Evolutionary conservation across 257 asterid species (phyloP).

Genomic region (Echium plantagineum): DNA sequence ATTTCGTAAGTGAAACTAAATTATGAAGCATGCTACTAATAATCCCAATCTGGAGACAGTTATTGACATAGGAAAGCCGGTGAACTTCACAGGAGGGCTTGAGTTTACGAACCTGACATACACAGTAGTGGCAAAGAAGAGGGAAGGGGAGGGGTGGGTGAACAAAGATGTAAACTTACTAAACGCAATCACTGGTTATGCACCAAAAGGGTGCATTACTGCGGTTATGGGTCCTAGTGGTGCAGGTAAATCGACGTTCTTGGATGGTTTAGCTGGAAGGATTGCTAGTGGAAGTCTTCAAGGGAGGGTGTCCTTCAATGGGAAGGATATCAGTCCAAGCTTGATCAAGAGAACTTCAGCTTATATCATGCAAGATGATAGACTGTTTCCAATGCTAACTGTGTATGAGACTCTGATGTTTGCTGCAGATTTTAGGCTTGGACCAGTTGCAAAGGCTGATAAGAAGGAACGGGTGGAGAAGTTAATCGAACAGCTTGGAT

Average conservation of each 20-base stretch:
- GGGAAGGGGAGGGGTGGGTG: constrained; percentile 51
- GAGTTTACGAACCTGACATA: constrained; percentile 51
- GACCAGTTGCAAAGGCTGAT: constrained; percentile 34
- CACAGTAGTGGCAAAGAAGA: constrained; percentile 39
- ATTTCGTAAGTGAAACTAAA: constrained; percentile 1
- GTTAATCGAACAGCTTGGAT: constrained; percentile 60
- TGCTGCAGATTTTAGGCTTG: constrained; percentile 69
- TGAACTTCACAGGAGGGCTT: constrained; percentile 40
- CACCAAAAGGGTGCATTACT: constrained; percentile 67
- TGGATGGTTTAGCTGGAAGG: constrained; percentile 71
- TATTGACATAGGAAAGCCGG: constrained; percentile 46
- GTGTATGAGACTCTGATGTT: constrained; percentile 81
- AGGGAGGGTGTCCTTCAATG: constrained; percentile 55
- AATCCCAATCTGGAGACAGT: constrained; percentile 26
- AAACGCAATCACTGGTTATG: constrained; percentile 60
- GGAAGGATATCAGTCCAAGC: constrained; percentile 26
- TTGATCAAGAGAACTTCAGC: constrained; percentile 24
- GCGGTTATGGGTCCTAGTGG: constrained; percentile 97
- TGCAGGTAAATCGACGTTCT: constrained; percentile 73
- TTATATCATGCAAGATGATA: constrained; percentile 40
- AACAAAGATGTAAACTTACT: constrained; percentile 50
- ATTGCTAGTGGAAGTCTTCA: constrained; percentile 68
- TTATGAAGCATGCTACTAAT: constrained; percentile 17
- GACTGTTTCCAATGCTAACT: constrained; percentile 71
- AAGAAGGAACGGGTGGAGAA: constrained; percentile 47